Evolutionary conservation across 2,329 filamentous ascomycete species (phyloP).

Genomic region (Pseudogymnoascus sp.): DNA sequence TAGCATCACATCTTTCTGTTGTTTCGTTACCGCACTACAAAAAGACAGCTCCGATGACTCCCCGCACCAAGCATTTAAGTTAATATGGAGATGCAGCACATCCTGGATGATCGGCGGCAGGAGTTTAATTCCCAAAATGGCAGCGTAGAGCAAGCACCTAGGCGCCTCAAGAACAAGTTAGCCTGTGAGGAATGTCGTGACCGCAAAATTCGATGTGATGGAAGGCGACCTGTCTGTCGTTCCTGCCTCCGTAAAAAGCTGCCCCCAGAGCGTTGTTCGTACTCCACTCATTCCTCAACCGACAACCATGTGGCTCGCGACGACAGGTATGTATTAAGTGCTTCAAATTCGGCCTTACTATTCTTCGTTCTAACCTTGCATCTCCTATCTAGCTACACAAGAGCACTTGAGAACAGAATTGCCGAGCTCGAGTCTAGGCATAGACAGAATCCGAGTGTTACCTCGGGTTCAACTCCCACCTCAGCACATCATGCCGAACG

Average conservation of each 20-base stretch:
- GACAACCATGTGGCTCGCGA: not conserved
- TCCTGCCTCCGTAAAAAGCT: not conserved
- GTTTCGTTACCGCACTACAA: not conserved
- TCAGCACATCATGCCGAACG: not conserved
- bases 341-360: not conserved
- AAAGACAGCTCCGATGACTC: not conserved
- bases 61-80: not conserved
- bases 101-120: not conserved
- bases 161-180: slow-evolving; percentile 6
- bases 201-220: slow-evolving; percentile 8
- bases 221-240: not conserved
- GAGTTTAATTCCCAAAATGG: not conserved
- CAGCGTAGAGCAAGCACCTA: not conserved
- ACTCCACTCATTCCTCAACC: not conserved
- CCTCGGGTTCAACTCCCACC: not conserved
- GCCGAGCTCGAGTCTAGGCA: not conserved
- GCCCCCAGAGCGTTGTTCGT: not conserved
- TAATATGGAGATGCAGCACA: not conserved
- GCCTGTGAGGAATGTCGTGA: slow-evolving; percentile 9
- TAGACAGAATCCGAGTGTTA: not conserved
- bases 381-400: not conserved
- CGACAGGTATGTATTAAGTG: not conserved
- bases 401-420: not conserved
- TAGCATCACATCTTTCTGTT: not conserved
- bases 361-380: not conserved